Evolutionary conservation across 441 rosid species (phyloP).

Genomic region (Bocquillonia castaneifolia): DNA sequence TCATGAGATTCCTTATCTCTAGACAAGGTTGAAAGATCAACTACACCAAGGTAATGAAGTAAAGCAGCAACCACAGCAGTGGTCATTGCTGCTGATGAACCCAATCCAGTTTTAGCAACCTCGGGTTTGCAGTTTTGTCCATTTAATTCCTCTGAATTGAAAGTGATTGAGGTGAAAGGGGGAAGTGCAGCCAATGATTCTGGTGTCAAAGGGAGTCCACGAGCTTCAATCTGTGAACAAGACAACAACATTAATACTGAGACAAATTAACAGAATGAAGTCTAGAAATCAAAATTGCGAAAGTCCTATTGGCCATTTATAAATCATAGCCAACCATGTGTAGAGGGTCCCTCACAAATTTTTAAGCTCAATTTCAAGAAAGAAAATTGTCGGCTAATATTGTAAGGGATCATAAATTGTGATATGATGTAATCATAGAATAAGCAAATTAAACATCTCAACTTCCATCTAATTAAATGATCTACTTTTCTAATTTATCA

Average conservation of each 20-base stretch:
- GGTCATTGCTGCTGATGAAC: constrained; percentile 99
- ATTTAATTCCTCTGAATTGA: constrained; percentile 58
- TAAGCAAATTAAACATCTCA: no score
- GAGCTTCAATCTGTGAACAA: constrained; percentile 69
- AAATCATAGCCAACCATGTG: background rate
- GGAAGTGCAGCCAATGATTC: constrained; percentile 74
- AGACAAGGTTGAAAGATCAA: constrained; percentile 53
- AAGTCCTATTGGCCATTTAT: background rate
- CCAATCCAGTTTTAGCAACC: constrained; percentile 98
- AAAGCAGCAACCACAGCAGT: constrained; percentile 90
- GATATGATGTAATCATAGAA: no score
- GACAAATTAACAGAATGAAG: background rate
- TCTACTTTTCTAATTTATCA: no score
- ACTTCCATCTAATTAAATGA: no score
- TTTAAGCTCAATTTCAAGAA: no score
- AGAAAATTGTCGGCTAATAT: no score
- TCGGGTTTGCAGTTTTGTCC: constrained; percentile 79
- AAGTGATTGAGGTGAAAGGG: constrained; percentile 81
- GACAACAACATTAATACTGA: background rate
- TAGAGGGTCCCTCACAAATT: no score
- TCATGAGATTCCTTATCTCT: constrained; percentile 33
- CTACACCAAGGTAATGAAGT: constrained; percentile 82
- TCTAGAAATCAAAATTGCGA: no score
- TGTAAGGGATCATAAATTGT: no score
- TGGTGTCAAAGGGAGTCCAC: constrained; percentile 77